These are phyloP conservation scores for Alternaria brassicicola DNA, from an alignment of 2,329 filamentous ascomycete genomes.

Conservation along the genomic window DNA sequence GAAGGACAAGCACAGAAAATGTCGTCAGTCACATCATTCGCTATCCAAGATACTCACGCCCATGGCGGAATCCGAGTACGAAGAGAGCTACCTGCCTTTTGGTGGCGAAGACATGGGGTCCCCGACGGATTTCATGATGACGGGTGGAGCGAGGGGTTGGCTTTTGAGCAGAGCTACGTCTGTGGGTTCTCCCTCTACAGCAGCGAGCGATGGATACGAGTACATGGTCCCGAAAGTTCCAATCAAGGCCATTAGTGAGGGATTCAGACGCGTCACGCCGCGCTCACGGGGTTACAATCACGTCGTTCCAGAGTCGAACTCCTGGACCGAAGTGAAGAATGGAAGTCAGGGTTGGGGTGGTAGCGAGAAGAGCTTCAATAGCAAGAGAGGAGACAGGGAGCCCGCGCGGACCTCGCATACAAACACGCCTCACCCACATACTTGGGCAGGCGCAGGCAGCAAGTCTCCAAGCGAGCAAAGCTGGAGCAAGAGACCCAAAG, in stretches of 20 bases:
- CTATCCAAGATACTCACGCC: conserved; percentile 9
- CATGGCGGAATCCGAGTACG: conserved; percentile 20
- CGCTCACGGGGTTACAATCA: neutral
- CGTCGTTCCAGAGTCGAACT: neutral
- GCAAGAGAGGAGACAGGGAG: neutral
- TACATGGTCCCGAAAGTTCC: neutral
- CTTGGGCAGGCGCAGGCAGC: neutral
- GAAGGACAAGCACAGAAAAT: neutral
- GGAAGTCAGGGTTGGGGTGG: neutral
- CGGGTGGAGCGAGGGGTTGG: conserved; percentile 23
- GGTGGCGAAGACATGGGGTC: conserved; percentile 10
- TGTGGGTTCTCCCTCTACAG: neutral
- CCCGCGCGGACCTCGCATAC: neutral
- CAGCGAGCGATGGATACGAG: neutral
- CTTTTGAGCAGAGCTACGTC: conserved; percentile 9
- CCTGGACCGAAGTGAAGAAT: neutral
- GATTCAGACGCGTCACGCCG: conserved; percentile 1
- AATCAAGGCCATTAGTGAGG: neutral
- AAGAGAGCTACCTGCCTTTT: conserved; percentile 5
- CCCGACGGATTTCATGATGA: conserved; percentile 32
- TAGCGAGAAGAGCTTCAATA: neutral
- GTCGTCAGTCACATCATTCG: neutral
- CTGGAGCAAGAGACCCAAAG: conserved; percentile 1
- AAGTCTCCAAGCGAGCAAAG: neutral
- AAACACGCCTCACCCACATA: conserved; percentile 5